phyloP scores from a whole-genome alignment of 2,329 filamentous ascomycete genomes.

The Purpureocillium takamizusanense region DNA sequence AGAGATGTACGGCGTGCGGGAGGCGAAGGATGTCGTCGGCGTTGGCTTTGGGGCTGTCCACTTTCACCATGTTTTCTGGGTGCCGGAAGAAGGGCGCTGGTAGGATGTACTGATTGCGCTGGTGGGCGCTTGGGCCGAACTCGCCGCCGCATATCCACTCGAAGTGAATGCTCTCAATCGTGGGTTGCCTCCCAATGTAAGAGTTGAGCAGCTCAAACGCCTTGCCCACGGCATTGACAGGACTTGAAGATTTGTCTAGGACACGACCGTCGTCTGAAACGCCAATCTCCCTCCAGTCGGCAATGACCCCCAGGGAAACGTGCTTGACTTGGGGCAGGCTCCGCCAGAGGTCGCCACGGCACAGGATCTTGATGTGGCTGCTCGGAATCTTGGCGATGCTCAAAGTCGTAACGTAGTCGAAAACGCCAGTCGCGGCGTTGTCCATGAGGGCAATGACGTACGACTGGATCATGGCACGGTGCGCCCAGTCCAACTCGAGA shows the following conservation, averaged over 20 bases:
- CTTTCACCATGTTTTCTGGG: conserved; percentile 18
- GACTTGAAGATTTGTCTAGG: conserved; percentile 36
- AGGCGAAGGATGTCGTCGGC: conserved; percentile 37
- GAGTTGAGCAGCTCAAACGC: conserved; percentile 43
- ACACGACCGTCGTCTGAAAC: conserved; percentile 43
- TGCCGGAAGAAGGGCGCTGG: conserved; percentile 46
- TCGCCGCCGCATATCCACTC: conserved; percentile 63
- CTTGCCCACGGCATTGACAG: conserved; percentile 38
- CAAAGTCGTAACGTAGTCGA: conserved; percentile 46
- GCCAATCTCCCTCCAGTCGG: conserved; percentile 54
- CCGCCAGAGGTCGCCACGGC: conserved; percentile 52
- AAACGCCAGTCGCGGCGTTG: conserved; percentile 37
- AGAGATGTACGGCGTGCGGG: conserved; percentile 48
- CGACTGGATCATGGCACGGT: conserved; percentile 58
- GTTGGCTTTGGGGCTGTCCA: conserved; percentile 19
- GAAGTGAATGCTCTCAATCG: conserved; percentile 50
- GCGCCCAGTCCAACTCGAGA: conserved; percentile 59
- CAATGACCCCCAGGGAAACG: conserved; percentile 51
- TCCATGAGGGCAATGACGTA: conserved; percentile 58
- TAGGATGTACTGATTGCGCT: conserved; percentile 53
- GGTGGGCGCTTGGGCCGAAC: conserved; percentile 50
- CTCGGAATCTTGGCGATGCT: conserved; percentile 58
- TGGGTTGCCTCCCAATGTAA: conserved; percentile 35
- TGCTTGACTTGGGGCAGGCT: conserved; percentile 43
- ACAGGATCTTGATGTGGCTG: conserved; percentile 46